Base-by-base conservation (phyloP, 805 yeast species). In the Scheffersomyces coipomensis region DNA sequence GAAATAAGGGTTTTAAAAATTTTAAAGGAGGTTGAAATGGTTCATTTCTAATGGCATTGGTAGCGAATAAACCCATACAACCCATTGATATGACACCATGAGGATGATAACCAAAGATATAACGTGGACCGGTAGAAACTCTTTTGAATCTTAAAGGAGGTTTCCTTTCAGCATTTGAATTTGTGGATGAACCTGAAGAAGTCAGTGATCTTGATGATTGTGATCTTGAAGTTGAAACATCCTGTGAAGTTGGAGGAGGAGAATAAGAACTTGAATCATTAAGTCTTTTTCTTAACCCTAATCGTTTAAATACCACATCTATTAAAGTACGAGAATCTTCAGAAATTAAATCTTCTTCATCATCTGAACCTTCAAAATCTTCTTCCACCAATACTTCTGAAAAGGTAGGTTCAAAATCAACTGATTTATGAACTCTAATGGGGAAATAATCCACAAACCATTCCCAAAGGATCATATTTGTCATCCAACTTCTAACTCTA, bases 61-160 rank as follows among this genome's bases (percentile, higher is more conserved):
- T 86, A 0, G 84, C 88, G 45, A 90, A 68, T 0, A 83, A 81
- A 1, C 96, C 96, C 58, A 90, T 81, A 1, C 84, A 90, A 2
- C 97, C 97, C 76, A 90, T 74, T 1, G 96, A 86, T 10, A 90
- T 89, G 12, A 91, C 90, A 0, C 99, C 99, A 60, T 93, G 99
- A 0, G 99, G 99, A 60, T 90, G 97, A 54, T 88, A 83, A 0
- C 97, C 95, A 62, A 91, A 91, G 2, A 91, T 78, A 60, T 93
- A 91, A 26, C 84, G 67, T 2, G 88, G 90, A 0, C 88, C 91
- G 3, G 79, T 63, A 35, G 73, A 53, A 1, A 69, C 62, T 31
- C 53, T 51, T 35, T 58, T 59, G 35, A 38, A 48, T 30, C 47
- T 51, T 13, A 45, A 46, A 7, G 36, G 30, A 13, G 42, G 33